Conservation (phyloP, 768 basidiomycete genomes). For the Rhizopogon salebrosus region DNA sequence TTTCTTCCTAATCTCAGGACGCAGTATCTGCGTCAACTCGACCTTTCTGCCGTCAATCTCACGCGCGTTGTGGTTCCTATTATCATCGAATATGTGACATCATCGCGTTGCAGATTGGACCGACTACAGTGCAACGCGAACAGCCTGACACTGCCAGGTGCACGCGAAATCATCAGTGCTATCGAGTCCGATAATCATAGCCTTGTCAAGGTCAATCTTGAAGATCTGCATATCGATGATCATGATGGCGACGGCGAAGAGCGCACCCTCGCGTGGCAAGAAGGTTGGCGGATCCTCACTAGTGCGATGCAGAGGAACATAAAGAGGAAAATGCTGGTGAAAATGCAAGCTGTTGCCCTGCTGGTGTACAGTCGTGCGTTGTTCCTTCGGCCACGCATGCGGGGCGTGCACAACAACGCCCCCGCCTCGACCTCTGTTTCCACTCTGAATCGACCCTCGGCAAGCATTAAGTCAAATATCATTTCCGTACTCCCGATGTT, state of each 20-base stretch:
- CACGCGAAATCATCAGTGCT: conserved; percentile 40
- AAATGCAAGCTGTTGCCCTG: conserved; percentile 44
- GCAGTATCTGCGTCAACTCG: conserved; percentile 45
- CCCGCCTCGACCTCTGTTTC: conserved; percentile 4
- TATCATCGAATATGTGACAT: conserved; percentile 46
- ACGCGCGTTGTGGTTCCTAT: conserved; percentile 35
- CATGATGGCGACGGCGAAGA: conserved; percentile 25
- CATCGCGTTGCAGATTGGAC: conserved; percentile 43
- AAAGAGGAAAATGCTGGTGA: conserved; percentile 31
- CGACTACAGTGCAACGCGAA: conserved; percentile 55
- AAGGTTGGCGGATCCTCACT: conserved; percentile 27
- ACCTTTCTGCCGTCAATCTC: conserved; percentile 48
- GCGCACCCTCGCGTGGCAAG: conserved; percentile 24
- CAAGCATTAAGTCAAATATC: neutral
- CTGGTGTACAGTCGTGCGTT: conserved; percentile 46
- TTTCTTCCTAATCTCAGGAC: conserved; percentile 51
- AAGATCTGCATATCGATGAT: conserved; percentile 34
- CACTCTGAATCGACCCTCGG: conserved; percentile 3
- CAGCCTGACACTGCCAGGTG: conserved; percentile 39
- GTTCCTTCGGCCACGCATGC: conserved; percentile 34
- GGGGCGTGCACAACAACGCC: neutral
- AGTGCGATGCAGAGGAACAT: conserved; percentile 39
- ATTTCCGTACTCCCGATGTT: conserved; percentile 24
- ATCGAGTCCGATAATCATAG: conserved; percentile 42
- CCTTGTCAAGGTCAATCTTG: conserved; percentile 44